Evolutionary conservation across 306 rosid genomes (phyloP), one percentile per base, ranked within the genome.

Genomic region (Cicer chorassanicum): DNA sequence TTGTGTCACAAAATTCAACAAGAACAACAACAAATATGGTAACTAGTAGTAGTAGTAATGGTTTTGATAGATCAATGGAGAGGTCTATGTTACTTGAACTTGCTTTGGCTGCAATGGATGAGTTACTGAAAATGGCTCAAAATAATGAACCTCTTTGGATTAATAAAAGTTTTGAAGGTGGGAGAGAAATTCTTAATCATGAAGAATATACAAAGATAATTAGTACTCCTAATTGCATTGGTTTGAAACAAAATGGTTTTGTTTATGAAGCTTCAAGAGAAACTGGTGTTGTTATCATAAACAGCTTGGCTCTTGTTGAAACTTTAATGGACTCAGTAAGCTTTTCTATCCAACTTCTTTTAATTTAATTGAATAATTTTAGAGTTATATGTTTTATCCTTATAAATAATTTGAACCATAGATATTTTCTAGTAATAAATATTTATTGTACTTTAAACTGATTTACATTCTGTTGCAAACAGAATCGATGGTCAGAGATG

Each of bases 21-120:
- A 50, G 7, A 50, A 50, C 9, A 50, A 19, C 9, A 14, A 50
- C 34, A 24, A 24, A 24, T 24, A 51, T 51, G 57, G 57, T 51
- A 51, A 51, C 64, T 21, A 57, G 29, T 57, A 9, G 82, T 80
- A 8, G 89, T 90, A 64, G 69, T 93, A 15, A 79, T 91, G 88
- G 84, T 1, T 68, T 83, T 10, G 91, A 89, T 24, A 79, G 93
- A 64, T 88, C 93, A 9, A 56, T 88, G 1, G 96, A 90, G 80
- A 88, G 96, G 71, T 86, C 97, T 3, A 86, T 92, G 93, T 80
- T 85, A 70, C 79, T 94, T 0, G 99, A 94, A 85, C 96, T 94
- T 6, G 96, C 99, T 14, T 85, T 94, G 86, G 84, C 90, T 5
- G 96, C 99, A 69, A 94, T 90, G 99, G 99, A 92, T 65, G 99